Conservation (phyloP, 1,139 yeast genomes). For the Sugiyamaella xylanicola region DNA sequence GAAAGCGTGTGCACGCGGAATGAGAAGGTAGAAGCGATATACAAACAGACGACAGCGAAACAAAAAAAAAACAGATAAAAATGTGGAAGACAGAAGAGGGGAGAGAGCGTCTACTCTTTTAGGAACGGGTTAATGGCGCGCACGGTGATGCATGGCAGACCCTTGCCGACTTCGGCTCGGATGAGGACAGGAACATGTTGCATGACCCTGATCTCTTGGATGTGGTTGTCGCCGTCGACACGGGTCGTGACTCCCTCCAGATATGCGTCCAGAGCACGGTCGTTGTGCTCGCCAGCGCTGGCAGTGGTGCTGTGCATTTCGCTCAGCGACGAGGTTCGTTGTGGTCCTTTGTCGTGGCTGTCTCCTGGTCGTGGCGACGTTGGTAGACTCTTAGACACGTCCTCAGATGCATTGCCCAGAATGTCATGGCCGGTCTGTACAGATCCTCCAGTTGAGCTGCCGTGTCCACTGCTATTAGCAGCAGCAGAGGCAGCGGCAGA, state of each 20-base stretch:
- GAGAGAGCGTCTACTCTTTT: not conserved
- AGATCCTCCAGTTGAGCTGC: no score
- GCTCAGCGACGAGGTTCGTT: conserved; percentile 38
- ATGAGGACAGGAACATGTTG: conserved; percentile 79
- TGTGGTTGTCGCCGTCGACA: conserved; percentile 56
- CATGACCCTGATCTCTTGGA: conserved; percentile 82
- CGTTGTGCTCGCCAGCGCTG: conserved; percentile 26
- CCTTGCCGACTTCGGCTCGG: conserved; percentile 91
- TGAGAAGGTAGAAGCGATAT: not conserved
- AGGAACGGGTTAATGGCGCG: conserved; percentile 87
- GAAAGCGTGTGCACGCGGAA: not conserved
- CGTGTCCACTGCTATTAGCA: not conserved
- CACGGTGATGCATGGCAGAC: conserved; percentile 87
- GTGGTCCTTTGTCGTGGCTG: conserved; percentile 32
- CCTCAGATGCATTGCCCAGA: conserved; percentile 14
- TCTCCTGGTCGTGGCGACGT: conserved; percentile 37
- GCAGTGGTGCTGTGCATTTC: conserved; percentile 31
- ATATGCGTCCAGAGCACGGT: conserved; percentile 39
- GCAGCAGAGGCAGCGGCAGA: not conserved
- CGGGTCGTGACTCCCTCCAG: conserved; percentile 54
- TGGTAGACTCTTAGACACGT: conserved; percentile 35
- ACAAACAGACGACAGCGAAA: not conserved
- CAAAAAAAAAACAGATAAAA: no score
- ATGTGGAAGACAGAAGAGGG: not conserved
- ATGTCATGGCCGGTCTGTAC: conserved; percentile 10